These are phyloP conservation scores for Carallia brachiata DNA, from an alignment of 345 rosid genomes.

Conservation along the genomic window DNA sequence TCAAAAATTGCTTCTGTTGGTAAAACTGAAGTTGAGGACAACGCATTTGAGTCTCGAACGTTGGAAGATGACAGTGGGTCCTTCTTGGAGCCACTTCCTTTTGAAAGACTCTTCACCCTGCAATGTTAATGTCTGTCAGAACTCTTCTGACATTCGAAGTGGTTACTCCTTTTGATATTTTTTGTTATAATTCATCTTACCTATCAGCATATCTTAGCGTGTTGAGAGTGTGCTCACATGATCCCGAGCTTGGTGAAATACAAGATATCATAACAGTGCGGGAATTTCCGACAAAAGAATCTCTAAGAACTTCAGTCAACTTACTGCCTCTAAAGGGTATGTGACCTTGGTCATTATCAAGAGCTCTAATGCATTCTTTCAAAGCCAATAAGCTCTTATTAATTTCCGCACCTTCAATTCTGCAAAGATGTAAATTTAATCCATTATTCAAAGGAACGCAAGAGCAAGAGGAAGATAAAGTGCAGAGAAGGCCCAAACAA, in stretches of 20 bases:
- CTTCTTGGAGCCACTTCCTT: conserved; percentile 45
- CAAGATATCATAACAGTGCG: conserved; percentile 74
- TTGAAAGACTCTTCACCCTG: conserved; percentile 72
- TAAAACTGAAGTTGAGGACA: conserved; percentile 31
- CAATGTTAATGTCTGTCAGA: conserved; percentile 18
- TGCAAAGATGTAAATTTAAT: conserved; percentile 19
- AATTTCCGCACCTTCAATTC: conserved; percentile 70
- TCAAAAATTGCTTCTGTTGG: conserved; percentile 31
- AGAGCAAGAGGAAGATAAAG: too few relatives aligned
- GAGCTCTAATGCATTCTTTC: conserved; percentile 70
- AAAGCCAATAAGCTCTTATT: conserved; percentile 66
- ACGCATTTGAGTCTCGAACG: conserved; percentile 45
- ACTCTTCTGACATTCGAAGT: conserved; percentile 4
- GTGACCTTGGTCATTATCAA: conserved; percentile 65
- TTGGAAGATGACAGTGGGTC: conserved; percentile 41
- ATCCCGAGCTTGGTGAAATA: conserved; percentile 67
- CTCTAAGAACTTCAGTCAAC: conserved; percentile 69
- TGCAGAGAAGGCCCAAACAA: too few relatives aligned
- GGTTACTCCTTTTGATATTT: background rate
- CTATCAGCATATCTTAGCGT: conserved; percentile 70
- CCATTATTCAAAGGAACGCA: conserved; percentile 2
- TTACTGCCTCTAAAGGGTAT: conserved; percentile 73
- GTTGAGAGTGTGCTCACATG: conserved; percentile 68
- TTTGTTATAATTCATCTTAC: conserved; percentile 26
- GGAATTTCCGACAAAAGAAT: conserved; percentile 67